These are phyloP conservation scores for Aureobasidium leucospermi DNA, from an alignment of 2,329 filamentous ascomycete genomes.

Conservation along the genomic window DNA sequence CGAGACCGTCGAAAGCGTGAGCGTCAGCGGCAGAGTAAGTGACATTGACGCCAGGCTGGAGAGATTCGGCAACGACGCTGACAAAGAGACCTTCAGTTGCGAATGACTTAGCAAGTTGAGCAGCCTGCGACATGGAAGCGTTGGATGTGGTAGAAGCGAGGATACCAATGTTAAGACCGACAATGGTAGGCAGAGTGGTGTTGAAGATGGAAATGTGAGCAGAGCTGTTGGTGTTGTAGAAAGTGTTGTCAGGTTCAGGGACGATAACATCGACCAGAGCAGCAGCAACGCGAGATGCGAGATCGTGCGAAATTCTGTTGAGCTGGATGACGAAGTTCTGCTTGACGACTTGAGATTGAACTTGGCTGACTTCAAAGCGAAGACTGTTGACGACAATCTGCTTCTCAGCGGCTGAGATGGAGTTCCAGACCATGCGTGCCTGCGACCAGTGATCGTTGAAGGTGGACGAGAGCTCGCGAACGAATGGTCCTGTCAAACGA, in stretches of 20 bases:
- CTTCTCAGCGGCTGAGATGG: slow-evolving; percentile 57
- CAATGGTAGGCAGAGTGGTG: slow-evolving; percentile 51
- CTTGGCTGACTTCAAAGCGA: slow-evolving; percentile 67
- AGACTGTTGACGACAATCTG: slow-evolving; percentile 52
- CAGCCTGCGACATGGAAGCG: slow-evolving; percentile 44
- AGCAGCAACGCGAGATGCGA: slow-evolving; percentile 65
- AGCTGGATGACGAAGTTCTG: slow-evolving; percentile 58
- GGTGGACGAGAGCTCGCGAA: slow-evolving; percentile 48
- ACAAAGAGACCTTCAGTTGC: slow-evolving; percentile 47
- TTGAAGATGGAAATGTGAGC: slow-evolving; percentile 53
- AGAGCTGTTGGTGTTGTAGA: slow-evolving; percentile 64
- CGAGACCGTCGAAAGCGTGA: slow-evolving; percentile 55
- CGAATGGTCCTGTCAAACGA: slow-evolving; percentile 1
- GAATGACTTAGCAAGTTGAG: slow-evolving; percentile 42
- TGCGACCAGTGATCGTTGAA: slow-evolving; percentile 69
- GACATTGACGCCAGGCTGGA: slow-evolving; percentile 48
- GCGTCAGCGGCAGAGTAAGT: slow-evolving; percentile 69
- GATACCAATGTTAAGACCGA: slow-evolving; percentile 57
- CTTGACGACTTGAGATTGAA: slow-evolving; percentile 67
- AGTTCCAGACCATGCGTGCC: slow-evolving; percentile 73
- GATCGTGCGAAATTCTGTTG: slow-evolving; percentile 59
- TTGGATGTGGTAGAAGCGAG: slow-evolving; percentile 42
- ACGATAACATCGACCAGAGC: slow-evolving; percentile 55
- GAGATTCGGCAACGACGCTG: slow-evolving; percentile 53
- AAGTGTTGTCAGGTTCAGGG: slow-evolving; percentile 53